Evolutionary conservation across 257 asterid species (phyloP).

Genomic region (Solanum lycopersicoides): DNA sequence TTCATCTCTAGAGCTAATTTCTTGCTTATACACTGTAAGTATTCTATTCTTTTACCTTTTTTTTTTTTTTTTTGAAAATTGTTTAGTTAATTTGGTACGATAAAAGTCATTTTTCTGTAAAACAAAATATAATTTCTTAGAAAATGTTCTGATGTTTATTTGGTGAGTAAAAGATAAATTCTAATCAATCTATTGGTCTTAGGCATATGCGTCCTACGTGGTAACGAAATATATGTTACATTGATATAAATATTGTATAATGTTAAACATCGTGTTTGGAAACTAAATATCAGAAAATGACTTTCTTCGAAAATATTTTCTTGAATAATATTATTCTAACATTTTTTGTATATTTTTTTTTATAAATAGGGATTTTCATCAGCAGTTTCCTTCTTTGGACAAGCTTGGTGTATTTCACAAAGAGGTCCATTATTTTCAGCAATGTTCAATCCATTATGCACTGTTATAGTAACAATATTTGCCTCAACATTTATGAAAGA

Average conservation of each 20-base stretch:
- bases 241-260: too few species aligned
- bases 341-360: too few species aligned
- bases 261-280: not conserved
- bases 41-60: not conserved
- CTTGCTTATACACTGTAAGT: conserved; percentile 26
- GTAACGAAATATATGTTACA: too few species aligned
- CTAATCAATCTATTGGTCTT: not conserved
- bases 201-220: not conserved
- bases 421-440: conserved; percentile 66
- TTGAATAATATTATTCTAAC: not conserved
- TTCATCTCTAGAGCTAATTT: conserved; percentile 11
- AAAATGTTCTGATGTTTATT: not conserved
- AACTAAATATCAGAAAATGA: not conserved
- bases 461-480: conserved; percentile 34
- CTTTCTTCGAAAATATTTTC: not conserved
- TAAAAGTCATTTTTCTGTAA: not conserved
- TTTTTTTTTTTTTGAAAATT: not conserved
- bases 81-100: not conserved
- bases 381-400: conserved; percentile 44
- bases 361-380: conserved; percentile 23
- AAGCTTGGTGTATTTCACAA: conserved; percentile 52
- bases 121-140: not conserved
- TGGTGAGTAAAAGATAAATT: not conserved
- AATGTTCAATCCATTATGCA: conserved; percentile 56
- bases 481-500: conserved; percentile 52